Evolutionary conservation across 1,284 basidiomycete species (phyloP).

Genomic region (Sanghuangporus baumii): DNA sequence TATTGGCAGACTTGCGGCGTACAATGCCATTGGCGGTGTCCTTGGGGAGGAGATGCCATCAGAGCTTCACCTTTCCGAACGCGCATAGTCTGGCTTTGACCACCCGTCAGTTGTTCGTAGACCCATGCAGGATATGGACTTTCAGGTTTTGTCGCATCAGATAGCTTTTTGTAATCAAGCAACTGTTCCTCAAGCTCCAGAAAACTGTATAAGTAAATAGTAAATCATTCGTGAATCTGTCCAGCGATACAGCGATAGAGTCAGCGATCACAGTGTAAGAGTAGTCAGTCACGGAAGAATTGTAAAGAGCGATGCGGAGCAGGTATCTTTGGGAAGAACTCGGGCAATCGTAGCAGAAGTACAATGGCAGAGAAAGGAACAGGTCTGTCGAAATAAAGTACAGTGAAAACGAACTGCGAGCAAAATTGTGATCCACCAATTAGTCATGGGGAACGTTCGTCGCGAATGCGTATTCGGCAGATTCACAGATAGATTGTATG

Average conservation of each 20-base stretch:
- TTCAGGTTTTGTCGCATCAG: background rate
- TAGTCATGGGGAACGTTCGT: too few species aligned
- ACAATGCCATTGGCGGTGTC: slow-evolving; percentile 56
- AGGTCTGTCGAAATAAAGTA: too few species aligned
- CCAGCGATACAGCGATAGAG: background rate
- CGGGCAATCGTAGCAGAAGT: too few species aligned
- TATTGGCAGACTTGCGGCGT: slow-evolving; percentile 74
- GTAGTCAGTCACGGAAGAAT: background rate
- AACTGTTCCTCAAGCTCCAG: background rate
- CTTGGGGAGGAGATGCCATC: slow-evolving; percentile 51
- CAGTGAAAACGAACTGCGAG: too few species aligned
- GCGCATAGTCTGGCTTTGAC: background rate
- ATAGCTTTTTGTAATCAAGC: background rate
- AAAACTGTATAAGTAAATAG: background rate
- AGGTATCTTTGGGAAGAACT: too few species aligned
- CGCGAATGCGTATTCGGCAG: background rate
- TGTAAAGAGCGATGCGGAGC: background rate
- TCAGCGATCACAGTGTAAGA: background rate
- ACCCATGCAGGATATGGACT: background rate
- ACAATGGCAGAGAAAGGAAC: too few species aligned
- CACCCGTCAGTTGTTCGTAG: background rate
- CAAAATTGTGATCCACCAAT: too few species aligned
- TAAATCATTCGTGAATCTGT: too few species aligned
- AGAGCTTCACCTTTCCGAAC: slow-evolving; percentile 33
- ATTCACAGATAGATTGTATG: background rate